These are phyloP conservation scores for Trichoderma asperelloides DNA, from an alignment of 495 filamentous ascomycete species.

Conservation along the genomic window DNA sequence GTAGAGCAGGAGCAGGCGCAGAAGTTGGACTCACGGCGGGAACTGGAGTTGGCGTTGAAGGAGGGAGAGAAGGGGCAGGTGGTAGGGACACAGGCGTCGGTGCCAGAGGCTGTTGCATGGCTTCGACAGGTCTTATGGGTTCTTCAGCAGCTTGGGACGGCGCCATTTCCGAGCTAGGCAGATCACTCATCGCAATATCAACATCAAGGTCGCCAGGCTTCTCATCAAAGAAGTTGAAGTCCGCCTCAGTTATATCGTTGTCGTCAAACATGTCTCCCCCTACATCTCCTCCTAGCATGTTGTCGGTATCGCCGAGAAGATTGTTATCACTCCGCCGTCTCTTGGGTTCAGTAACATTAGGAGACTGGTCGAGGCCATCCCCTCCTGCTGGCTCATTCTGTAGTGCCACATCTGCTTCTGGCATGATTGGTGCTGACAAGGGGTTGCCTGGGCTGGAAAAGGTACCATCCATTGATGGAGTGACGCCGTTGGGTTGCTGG, in stretches of 20 bases:
- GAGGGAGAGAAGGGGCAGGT: not conserved
- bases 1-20: not conserved
- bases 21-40: not conserved
- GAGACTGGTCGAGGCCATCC: slow-evolving; percentile 11
- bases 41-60: not conserved
- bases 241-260: slow-evolving; percentile 76
- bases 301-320: slow-evolving; percentile 42
- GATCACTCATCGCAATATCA: slow-evolving; percentile 17
- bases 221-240: slow-evolving; percentile 84
- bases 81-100: not conserved
- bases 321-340: slow-evolving; percentile 27
- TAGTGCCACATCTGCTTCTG: slow-evolving; percentile 22
- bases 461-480: slow-evolving; percentile 41
- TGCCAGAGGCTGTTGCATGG: not conserved
- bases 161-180: not conserved
- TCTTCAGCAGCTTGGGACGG: slow-evolving; percentile 11
- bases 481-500: slow-evolving; percentile 34
- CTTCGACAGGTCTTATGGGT: not conserved
- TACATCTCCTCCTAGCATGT: slow-evolving; percentile 57
- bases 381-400: slow-evolving; percentile 12
- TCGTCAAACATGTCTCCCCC: slow-evolving; percentile 70
- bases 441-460: slow-evolving; percentile 39
- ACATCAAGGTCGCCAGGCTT: slow-evolving; percentile 30
- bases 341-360: slow-evolving; percentile 21
- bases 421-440: slow-evolving; percentile 13